These are phyloP conservation scores for Sonneratia caseolaris DNA, from an alignment of 345 rosid genomes.

Conservation along the genomic window DNA sequence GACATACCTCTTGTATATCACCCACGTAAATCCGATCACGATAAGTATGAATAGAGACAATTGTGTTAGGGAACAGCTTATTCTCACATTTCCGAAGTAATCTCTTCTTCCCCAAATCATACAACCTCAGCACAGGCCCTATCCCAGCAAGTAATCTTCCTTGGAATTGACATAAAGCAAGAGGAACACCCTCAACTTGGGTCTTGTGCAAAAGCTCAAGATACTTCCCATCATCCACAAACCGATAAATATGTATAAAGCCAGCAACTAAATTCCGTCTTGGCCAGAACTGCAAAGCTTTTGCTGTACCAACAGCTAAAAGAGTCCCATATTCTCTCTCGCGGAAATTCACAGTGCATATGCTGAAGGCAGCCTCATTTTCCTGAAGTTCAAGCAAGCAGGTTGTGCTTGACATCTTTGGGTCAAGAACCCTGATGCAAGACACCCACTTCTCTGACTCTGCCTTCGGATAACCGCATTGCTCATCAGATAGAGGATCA, in stretches of 20 bases:
- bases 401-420: constrained; percentile 64
- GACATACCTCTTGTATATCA: constrained; percentile 86
- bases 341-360: constrained; percentile 88
- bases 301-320: constrained; percentile 90
- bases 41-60: constrained; percentile 66
- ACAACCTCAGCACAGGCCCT: constrained; percentile 78
- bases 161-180: constrained; percentile 86
- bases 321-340: constrained; percentile 92
- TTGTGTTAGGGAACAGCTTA: constrained; percentile 84
- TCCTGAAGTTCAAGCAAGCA: constrained; percentile 97
- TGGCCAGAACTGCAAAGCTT: constrained; percentile 89
- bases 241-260: constrained; percentile 80
- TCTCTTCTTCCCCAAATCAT: constrained; percentile 86
- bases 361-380: constrained; percentile 89
- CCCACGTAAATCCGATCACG: constrained; percentile 94
- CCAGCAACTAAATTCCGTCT: constrained; percentile 60
- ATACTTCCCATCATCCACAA: constrained; percentile 74
- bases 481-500: constrained; percentile 88
- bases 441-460: constrained; percentile 95
- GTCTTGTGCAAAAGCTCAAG: constrained; percentile 93
- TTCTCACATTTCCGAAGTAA: constrained; percentile 93
- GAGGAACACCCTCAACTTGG: constrained; percentile 91
- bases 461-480: constrained; percentile 92
- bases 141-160: constrained; percentile 91
- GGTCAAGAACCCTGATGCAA: constrained; percentile 93